Percentiles rank a stretch among this genome's conserved stretches.
Evolutionary conservation across 345 rosid genomes (phyloP).

Genomic region (Xanthoceras sorbifolium): DNA sequence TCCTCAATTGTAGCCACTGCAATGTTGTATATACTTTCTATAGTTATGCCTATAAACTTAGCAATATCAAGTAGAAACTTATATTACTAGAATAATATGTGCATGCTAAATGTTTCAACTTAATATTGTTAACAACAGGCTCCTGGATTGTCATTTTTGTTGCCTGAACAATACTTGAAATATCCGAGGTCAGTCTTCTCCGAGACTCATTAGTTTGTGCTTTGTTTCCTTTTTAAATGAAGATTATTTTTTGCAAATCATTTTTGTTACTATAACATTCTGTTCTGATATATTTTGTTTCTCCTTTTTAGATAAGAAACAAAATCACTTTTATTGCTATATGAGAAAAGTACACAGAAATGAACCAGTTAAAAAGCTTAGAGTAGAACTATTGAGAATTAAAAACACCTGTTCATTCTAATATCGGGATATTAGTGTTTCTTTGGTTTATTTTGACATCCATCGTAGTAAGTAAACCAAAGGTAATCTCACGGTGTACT

Average conservation of each 20-base stretch:
- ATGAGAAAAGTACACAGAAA: background rate
- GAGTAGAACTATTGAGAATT: background rate
- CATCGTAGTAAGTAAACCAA: too few species aligned
- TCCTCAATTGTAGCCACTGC: background rate
- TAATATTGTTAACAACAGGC: conserved; percentile 59
- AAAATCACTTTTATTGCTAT: background rate
- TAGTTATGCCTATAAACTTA: background rate
- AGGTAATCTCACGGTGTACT: too few species aligned
- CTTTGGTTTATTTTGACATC: too few species aligned
- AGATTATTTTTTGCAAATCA: conserved; percentile 4
- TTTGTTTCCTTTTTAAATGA: background rate
- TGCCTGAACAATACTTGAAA: conserved; percentile 78
- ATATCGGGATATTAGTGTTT: too few species aligned
- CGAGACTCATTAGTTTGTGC: background rate
- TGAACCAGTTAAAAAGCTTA: background rate
- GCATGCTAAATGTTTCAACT: conserved; percentile 18
- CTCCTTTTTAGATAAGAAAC: background rate
- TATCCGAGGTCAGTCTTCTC: conserved; percentile 73
- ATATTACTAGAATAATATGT: conserved; percentile 3
- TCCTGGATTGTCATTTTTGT: conserved; percentile 89
- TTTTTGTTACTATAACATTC: background rate
- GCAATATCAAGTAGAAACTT: background rate
- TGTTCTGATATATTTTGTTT: background rate
- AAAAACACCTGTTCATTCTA: background rate
- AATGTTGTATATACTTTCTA: background rate